These are phyloP conservation scores for Bipolaris zeicola DNA, from an alignment of 2,329 filamentous ascomycete genomes.

Conservation along the genomic window DNA sequence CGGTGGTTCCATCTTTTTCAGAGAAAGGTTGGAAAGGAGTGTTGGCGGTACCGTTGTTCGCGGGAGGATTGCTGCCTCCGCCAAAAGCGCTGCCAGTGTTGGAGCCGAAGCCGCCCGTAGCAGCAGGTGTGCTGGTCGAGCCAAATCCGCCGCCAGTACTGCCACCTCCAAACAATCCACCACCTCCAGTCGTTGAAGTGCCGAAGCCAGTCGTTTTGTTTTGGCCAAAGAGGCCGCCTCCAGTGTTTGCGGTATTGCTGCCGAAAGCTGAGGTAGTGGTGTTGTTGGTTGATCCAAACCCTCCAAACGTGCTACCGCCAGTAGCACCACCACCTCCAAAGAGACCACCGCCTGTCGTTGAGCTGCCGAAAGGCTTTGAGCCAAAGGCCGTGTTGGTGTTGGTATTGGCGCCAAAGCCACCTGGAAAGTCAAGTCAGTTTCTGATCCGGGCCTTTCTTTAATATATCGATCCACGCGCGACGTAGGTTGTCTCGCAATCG, in stretches of 20 bases:
- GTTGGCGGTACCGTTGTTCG: conserved; percentile 66
- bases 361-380: conserved; percentile 43
- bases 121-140: conserved; percentile 19
- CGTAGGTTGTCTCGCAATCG: background rate
- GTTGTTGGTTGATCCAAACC: conserved; percentile 26
- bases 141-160: conserved; percentile 40
- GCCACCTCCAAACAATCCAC: conserved; percentile 38
- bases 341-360: conserved; percentile 42
- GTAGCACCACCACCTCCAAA: conserved; percentile 35
- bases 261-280: conserved; percentile 34
- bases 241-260: conserved; percentile 33
- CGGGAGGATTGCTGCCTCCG: conserved; percentile 20
- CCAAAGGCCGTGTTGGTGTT: conserved; percentile 35
- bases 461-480: conserved; percentile 5
- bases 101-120: conserved; percentile 32
- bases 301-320: conserved; percentile 15
- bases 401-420: conserved; percentile 40
- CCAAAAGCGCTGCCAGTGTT: conserved; percentile 41
- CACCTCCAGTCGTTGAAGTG: conserved; percentile 29
- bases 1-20: conserved; percentile 72
- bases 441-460: background rate
- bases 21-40: conserved; percentile 69
- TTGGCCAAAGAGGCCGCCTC: conserved; percentile 40
- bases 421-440: conserved; percentile 35
- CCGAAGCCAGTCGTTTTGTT: conserved; percentile 38